Conservation (phyloP, 345 rosid genomes). For the Eucalyptus caleyi region DNA sequence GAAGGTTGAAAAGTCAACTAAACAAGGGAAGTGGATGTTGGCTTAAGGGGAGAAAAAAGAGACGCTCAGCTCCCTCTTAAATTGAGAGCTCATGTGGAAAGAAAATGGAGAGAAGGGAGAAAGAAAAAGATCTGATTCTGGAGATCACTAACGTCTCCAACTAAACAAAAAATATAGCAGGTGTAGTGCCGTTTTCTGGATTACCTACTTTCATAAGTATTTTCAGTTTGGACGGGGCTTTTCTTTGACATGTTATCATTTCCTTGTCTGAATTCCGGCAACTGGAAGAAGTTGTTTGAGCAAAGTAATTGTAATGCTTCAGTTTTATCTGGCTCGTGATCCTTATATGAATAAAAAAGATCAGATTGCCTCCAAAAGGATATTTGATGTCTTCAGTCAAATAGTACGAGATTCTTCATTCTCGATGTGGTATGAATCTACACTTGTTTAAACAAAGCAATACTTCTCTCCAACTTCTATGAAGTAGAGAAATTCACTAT, state of each 20-base stretch:
- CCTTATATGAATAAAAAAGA: not conserved
- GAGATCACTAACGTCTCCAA: not conserved
- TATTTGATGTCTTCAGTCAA: not conserved
- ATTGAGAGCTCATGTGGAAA: too few species aligned
- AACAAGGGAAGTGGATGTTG: too few species aligned
- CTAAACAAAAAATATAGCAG: not conserved
- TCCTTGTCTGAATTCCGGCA: not conserved
- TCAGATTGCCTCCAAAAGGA: not conserved
- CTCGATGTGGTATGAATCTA: rapidly evolving
- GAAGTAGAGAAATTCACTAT: too few species aligned
- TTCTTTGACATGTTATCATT: not conserved
- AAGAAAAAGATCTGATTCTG: too few species aligned
- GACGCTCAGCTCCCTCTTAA: too few species aligned
- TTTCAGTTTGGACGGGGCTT: not conserved
- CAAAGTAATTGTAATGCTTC: not conserved
- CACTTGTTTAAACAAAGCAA: too few species aligned
- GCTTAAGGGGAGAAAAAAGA: too few species aligned
- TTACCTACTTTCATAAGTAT: not conserved
- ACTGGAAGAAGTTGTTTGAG: not conserved
- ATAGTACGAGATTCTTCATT: too few species aligned
- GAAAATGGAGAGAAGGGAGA: too few species aligned
- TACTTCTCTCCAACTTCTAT: too few species aligned
- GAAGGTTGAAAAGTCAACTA: too few species aligned
- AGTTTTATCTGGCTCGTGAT: not conserved
- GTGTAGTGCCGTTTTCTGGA: rapidly evolving